These are phyloP conservation scores for Diversispora eburnea DNA, from an alignment of 192 early-diverging fungal species.

Conservation along the genomic window DNA sequence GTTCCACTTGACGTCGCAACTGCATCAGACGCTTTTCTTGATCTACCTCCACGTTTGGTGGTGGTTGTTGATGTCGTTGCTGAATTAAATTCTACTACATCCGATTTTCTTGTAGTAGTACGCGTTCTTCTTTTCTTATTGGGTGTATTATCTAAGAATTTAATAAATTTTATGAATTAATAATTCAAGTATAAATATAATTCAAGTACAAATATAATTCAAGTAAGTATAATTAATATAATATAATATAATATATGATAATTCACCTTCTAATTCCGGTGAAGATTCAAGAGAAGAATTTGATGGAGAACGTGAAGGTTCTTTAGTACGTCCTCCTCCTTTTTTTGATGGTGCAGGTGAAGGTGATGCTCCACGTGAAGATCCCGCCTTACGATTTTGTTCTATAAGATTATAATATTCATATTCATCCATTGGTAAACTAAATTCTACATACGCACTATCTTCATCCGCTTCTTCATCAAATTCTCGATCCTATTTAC, in stretches of 20 bases:
- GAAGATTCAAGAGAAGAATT: slow-evolving; percentile 37
- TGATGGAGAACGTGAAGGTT: slow-evolving; percentile 29
- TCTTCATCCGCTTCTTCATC: slow-evolving; percentile 33
- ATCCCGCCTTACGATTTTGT: slow-evolving; percentile 44
- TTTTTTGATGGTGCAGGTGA: slow-evolving; percentile 29
- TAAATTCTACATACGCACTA: slow-evolving; percentile 35
- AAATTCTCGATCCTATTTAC: slow-evolving; percentile 37
- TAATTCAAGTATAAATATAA: background rate
- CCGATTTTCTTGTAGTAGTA: slow-evolving; percentile 2
- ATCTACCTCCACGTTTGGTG: background rate
- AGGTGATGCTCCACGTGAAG: slow-evolving; percentile 25
- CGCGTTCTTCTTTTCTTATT: background rate
- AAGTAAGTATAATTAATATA: background rate
- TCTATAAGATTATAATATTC: slow-evolving; percentile 46
- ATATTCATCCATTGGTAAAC: slow-evolving; percentile 43
- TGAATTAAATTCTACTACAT: background rate
- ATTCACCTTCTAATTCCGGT: slow-evolving; percentile 42
- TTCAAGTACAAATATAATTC: background rate
- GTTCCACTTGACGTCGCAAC: background rate
- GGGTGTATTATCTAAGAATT: background rate
- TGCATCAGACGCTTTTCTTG: slow-evolving; percentile 4
- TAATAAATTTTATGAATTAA: background rate
- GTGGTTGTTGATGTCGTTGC: background rate
- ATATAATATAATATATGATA: background rate
- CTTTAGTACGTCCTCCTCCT: slow-evolving; percentile 30